These are phyloP conservation scores for Abrus pulchellus DNA, from an alignment of 306 rosid species.

Conservation along the genomic window DNA sequence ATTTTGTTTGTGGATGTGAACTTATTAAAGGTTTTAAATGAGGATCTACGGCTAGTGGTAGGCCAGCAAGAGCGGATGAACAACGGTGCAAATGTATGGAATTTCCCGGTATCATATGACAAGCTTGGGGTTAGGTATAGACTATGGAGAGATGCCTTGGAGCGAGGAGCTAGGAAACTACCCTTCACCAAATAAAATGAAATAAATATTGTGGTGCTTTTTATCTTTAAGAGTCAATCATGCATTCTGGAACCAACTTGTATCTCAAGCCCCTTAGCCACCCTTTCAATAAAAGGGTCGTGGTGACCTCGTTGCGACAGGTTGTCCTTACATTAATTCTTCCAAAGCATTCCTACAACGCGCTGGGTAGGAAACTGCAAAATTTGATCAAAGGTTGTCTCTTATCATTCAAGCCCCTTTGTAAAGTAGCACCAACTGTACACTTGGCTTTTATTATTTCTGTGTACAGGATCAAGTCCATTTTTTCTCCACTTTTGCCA, in stretches of 20 bases:
- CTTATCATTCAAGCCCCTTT: slow-evolving; percentile 51
- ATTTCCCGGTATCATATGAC: slow-evolving; percentile 78
- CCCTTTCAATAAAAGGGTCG: slow-evolving; percentile 26
- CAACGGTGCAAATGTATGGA: slow-evolving; percentile 76
- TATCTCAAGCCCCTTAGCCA: slow-evolving; percentile 32
- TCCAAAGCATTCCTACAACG: slow-evolving; percentile 22
- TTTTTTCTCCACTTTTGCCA: slow-evolving; percentile 5
- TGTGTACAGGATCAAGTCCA: slow-evolving; percentile 54
- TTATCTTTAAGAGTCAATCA: slow-evolving; percentile 5
- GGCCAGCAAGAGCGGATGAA: slow-evolving; percentile 88
- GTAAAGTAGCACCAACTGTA: slow-evolving; percentile 51
- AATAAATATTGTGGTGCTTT: slow-evolving; percentile 34
- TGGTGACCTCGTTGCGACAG: not conserved
- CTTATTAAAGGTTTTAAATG: slow-evolving; percentile 70
- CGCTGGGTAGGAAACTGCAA: slow-evolving; percentile 53
- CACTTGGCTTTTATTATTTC: slow-evolving; percentile 15
- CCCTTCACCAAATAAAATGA: slow-evolving; percentile 59
- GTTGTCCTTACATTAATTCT: slow-evolving; percentile 38
- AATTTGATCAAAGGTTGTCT: slow-evolving; percentile 49
- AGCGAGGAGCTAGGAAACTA: slow-evolving; percentile 65
- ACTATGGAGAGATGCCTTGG: slow-evolving; percentile 80
- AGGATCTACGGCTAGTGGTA: slow-evolving; percentile 79
- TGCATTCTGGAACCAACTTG: slow-evolving; percentile 40
- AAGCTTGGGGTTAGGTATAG: slow-evolving; percentile 83
- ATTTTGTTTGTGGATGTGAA: not conserved